These are phyloP conservation scores for Pistacia vera DNA, from an alignment of 345 rosid genomes.

Conservation along the genomic window DNA sequence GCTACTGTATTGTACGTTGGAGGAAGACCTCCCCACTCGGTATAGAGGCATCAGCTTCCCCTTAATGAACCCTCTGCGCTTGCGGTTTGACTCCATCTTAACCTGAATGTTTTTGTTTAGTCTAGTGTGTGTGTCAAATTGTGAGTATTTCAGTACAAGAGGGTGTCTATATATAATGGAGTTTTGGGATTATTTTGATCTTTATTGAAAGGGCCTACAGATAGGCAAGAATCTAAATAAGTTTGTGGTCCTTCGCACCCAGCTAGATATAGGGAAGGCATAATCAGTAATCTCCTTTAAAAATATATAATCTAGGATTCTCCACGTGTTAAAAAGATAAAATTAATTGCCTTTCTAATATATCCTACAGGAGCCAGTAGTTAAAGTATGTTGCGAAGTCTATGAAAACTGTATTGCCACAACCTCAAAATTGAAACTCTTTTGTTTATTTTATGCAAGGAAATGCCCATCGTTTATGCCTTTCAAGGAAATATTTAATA, in stretches of 20 bases:
- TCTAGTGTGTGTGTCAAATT: neutral
- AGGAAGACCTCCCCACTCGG: conserved; percentile 31
- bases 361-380: neutral
- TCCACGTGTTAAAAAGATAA: conserved; percentile 1
- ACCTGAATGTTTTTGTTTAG: neutral
- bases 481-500: neutral
- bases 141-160: conserved; percentile 15
- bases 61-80: conserved; percentile 59
- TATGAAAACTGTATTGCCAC: neutral
- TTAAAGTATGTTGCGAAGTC: neutral
- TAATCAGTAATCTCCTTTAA: conserved; percentile 11
- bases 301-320: neutral
- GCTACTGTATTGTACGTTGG: conserved; percentile 30
- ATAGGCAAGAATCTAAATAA: conserved; percentile 33
- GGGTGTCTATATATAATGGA: conserved; percentile 31
- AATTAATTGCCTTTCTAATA: neutral
- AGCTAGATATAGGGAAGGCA: conserved; percentile 28
- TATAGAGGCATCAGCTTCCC: conserved; percentile 47
- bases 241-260: conserved; percentile 33
- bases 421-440: neutral
- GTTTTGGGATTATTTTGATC: neutral
- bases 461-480: neutral
- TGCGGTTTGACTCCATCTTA: conserved; percentile 49
- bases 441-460: neutral
- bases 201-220: conserved; percentile 11